Evolutionary conservation across 164 flowering plant genomes (phyloP), one percentile per base, ranked within the genome.

Genomic region (Chimonanthus praecox): DNA sequence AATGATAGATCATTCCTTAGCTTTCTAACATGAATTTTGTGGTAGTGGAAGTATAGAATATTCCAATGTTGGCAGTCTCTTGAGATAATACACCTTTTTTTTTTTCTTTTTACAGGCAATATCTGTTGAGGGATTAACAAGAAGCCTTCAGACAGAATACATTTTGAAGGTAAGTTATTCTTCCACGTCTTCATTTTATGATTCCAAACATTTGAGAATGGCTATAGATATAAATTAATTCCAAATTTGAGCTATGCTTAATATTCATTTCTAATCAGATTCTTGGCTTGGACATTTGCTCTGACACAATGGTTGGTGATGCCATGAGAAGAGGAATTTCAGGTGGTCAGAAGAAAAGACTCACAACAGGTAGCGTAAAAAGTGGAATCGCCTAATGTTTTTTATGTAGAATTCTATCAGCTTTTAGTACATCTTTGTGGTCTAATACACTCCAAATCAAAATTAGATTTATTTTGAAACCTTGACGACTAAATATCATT

Each of bases 281-380:
- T 49, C 88, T 90, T 65, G 92, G 96, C 69, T 83, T 89, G 69
- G 95, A 90, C 79, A 74, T 85, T 7, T 90, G 92, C 77, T 83
- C 87, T 61, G 92, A 88, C 49, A 88, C 88, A 49, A 6, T 86
- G 70, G 92, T 88, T 50, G 96, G 96, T 44, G 88, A 89, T 80
- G 79, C 77, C 76, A 85, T 91, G 90, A 82, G 87, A 77, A 85
- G 91, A 84, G 96, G 96, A 45, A 82, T 91, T 47, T 91, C 96
- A 9, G 96, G 94, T 54, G 94, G 94, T 67, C 90, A 88, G 70
- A 89, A 87, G 82, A 89, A 85, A 81, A 80, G 91, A 73, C 72
- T 89, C 67, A 89, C 92, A 49, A 89, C 94, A 83, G 92, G 94
- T 87, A 75, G 46, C n/a, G 2, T 48, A 11, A 21, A 73, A 64